These are phyloP conservation scores for Wilcoxina mikolae DNA, from an alignment of 495 filamentous ascomycete genomes.

Conservation along the genomic window DNA sequence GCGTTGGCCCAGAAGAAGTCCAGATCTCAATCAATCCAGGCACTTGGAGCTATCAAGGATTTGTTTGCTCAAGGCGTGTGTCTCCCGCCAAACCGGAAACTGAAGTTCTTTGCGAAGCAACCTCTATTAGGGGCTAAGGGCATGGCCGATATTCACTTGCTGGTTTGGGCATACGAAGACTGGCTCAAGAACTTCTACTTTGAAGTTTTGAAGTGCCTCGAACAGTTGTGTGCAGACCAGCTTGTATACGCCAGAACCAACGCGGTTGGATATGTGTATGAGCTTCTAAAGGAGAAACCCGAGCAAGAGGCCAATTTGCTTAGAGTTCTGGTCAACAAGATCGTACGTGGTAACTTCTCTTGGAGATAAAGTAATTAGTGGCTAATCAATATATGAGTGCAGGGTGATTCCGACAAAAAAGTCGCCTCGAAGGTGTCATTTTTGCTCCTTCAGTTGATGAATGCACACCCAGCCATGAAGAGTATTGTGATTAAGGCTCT, in stretches of 20 bases:
- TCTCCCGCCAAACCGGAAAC: slow-evolving; percentile 64
- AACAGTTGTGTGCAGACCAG: slow-evolving; percentile 84
- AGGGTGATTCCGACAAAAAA: slow-evolving; percentile 79
- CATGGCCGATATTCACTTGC: slow-evolving; percentile 57
- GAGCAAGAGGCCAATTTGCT: slow-evolving; percentile 94
- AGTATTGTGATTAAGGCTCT: slow-evolving; percentile 64
- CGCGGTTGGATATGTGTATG: slow-evolving; percentile 74
- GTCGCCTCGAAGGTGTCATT: slow-evolving; percentile 86
- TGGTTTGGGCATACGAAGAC: slow-evolving; percentile 86
- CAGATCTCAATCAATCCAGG: slow-evolving; percentile 83
- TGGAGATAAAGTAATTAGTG: background rate
- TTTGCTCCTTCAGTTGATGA: slow-evolving; percentile 75
- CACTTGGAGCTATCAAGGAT: slow-evolving; percentile 82
- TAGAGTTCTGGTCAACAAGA: slow-evolving; percentile 82
- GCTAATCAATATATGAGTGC: background rate
- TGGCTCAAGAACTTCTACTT: slow-evolving; percentile 88
- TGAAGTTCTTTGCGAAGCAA: slow-evolving; percentile 66
- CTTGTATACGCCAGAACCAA: slow-evolving; percentile 77
- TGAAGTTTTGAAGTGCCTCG: slow-evolving; percentile 74
- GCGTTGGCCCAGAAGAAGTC: slow-evolving; percentile 72
- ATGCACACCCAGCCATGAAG: slow-evolving; percentile 85
- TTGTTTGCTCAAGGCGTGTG: slow-evolving; percentile 76
- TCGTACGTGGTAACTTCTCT: slow-evolving; percentile 29
- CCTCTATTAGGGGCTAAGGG: slow-evolving; percentile 55
- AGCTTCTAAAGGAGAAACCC: slow-evolving; percentile 84